Evolutionary conservation across 306 rosid genomes (phyloP).

Genomic region (Vicia sativa): DNA sequence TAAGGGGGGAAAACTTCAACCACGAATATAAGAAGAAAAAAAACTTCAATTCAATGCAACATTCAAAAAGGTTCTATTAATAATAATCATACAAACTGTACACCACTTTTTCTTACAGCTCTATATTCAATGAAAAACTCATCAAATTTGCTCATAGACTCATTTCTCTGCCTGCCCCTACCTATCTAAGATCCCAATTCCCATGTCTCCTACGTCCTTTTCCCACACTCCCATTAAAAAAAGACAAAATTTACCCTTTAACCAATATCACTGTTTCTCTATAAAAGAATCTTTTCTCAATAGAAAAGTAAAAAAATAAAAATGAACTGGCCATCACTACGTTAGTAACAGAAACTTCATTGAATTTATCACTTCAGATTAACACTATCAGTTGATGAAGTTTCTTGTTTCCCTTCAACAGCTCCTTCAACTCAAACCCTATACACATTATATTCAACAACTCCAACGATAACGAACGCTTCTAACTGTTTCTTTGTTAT

Average conservation of each 20-base stretch:
- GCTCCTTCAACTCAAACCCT: background rate
- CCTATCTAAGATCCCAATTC: conserved; percentile 12
- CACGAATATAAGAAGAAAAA: too few species aligned
- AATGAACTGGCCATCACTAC: background rate
- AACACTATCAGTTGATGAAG: background rate
- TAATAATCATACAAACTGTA: background rate
- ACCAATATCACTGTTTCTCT: conserved; percentile 4
- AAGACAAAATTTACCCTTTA: conserved; percentile 4
- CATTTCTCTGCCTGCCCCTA: background rate
- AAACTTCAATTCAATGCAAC: background rate
- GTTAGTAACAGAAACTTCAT: background rate
- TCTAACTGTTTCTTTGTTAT: too few species aligned
- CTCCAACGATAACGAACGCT: background rate
- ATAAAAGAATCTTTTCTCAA: background rate
- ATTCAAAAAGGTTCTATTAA: background rate
- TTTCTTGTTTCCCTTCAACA: conserved; percentile 19
- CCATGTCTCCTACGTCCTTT: background rate
- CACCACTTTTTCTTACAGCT: background rate
- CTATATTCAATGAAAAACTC: background rate
- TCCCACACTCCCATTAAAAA: background rate
- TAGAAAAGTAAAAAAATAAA: background rate
- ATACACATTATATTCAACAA: background rate
- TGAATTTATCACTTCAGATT: background rate
- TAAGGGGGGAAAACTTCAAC: too few species aligned
- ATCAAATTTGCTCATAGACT: background rate